Evolutionary conservation across 805 yeast species (phyloP).

Genomic region (Zygoascus biomembranicola): DNA sequence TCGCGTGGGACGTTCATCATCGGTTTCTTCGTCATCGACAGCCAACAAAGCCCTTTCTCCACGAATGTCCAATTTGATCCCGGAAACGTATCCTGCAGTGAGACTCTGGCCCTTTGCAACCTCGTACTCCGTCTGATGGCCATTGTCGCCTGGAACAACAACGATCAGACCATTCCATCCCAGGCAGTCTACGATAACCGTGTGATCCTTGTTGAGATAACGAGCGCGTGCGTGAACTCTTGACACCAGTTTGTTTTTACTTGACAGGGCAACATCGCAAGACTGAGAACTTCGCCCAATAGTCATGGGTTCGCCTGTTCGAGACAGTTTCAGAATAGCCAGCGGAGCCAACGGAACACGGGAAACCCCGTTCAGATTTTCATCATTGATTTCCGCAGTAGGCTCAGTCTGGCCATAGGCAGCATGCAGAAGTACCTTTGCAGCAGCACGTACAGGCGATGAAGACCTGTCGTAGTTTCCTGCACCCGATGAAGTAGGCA

Average conservation of each 20-base stretch:
- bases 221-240: conserved; percentile 54
- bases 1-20: conserved; percentile 30
- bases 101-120: conserved; percentile 58
- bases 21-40: conserved; percentile 37
- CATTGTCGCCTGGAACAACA: conserved; percentile 41
- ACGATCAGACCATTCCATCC: conserved; percentile 79
- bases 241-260: conserved; percentile 50
- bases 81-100: conserved; percentile 52
- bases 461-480: conserved; percentile 7
- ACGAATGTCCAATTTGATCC: conserved; percentile 61
- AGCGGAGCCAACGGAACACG: conserved; percentile 30
- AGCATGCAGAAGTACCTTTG: not conserved
- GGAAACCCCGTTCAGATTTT: conserved; percentile 17
- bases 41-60: conserved; percentile 52
- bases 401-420: not conserved
- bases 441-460: conserved; percentile 10
- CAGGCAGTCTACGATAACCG: conserved; percentile 51
- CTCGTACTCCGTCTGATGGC: conserved; percentile 33
- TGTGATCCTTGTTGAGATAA: conserved; percentile 32
- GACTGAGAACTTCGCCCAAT: conserved; percentile 65
- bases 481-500: conserved; percentile 18
- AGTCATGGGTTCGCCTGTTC: conserved; percentile 32
- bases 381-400: not conserved
- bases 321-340: conserved; percentile 35
- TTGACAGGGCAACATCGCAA: conserved; percentile 42